A percentile compares a stretch with the other conserved stretches of the same genome.
Conservation (phyloP, 108 stramenopile species). For the Fistulifera solaris region DNA sequence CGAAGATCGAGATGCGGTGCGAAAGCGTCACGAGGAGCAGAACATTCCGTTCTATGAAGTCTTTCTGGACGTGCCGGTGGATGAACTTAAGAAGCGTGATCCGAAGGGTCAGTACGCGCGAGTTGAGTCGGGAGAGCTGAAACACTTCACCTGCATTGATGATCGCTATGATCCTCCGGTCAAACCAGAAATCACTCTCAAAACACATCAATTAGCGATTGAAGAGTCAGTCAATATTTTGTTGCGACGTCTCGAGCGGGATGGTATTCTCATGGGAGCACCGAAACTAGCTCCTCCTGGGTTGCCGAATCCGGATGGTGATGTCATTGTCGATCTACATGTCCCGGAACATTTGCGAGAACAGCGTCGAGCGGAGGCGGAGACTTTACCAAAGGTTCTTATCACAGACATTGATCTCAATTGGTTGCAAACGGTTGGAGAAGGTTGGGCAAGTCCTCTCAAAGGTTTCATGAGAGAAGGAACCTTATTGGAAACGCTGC, state of each 20-base stretch:
- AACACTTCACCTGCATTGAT: constrained; percentile 97
- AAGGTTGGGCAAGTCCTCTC: constrained; percentile 97
- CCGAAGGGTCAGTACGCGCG: constrained; percentile 86
- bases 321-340: constrained; percentile 87
- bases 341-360: constrained; percentile 52
- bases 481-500: constrained; percentile 88
- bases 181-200: constrained; percentile 81
- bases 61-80: constrained; percentile 95
- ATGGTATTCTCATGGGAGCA: constrained; percentile 90
- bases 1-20: constrained; percentile 83
- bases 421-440: constrained; percentile 95
- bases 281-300: constrained; percentile 81
- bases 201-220: constrained; percentile 87
- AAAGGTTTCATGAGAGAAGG: constrained; percentile 99
- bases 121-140: constrained; percentile 87
- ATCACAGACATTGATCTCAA: constrained; percentile 96
- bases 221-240: constrained; percentile 87
- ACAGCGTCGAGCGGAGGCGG: constrained; percentile 60
- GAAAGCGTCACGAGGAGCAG: constrained; percentile 94
- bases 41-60: constrained; percentile 97
- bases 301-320: constrained; percentile 96
- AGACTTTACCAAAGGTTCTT: constrained; percentile 87
- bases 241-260: constrained; percentile 75
- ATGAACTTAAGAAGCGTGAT: constrained; percentile 81
- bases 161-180: constrained; percentile 96